Percentiles rank a stretch among this genome's conserved stretches.
These are phyloP conservation scores for Aureobasidium uvarum DNA, from an alignment of 2,329 filamentous ascomycete species.

Conservation along the genomic window DNA sequence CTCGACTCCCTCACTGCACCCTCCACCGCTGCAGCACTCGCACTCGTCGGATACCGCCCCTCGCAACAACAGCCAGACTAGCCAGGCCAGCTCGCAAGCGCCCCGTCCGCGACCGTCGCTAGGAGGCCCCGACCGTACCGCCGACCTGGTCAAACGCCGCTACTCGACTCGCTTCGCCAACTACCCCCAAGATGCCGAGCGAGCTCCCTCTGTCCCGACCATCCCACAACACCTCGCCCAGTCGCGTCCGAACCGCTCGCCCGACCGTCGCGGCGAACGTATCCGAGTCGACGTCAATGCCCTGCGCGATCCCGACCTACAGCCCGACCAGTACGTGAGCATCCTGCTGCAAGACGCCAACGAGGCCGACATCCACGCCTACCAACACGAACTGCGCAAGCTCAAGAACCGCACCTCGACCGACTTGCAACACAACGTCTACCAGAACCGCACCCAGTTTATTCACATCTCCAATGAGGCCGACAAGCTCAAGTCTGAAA, in stretches of 20 bases:
- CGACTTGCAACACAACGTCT: constrained; percentile 91
- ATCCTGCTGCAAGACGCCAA: constrained; percentile 77
- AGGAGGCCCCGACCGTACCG: constrained; percentile 53
- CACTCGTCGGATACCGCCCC: background rate
- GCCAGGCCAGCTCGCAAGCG: constrained; percentile 28
- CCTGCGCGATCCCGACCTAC: constrained; percentile 74
- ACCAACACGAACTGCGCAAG: constrained; percentile 71
- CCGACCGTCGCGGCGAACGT: constrained; percentile 52
- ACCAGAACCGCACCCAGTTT: constrained; percentile 96
- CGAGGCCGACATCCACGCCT: constrained; percentile 81
- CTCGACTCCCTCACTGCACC: constrained; percentile 23
- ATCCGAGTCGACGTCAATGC: constrained; percentile 73
- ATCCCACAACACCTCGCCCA: constrained; percentile 58
- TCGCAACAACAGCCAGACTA: constrained; percentile 11
- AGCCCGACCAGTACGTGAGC: constrained; percentile 75
- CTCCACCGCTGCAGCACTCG: background rate
- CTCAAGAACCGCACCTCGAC: constrained; percentile 74
- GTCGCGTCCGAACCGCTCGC: constrained; percentile 43
- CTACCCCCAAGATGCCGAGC: constrained; percentile 66
- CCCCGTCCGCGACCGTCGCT: constrained; percentile 41
- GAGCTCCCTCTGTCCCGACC: constrained; percentile 59
- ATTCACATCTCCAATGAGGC: constrained; percentile 99
- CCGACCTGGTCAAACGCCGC: constrained; percentile 86
- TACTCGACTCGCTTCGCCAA: constrained; percentile 81
- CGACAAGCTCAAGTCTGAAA: constrained; percentile 94